Conservation (phyloP, 306 rosid species). For the Macrotyloma uniflorum region DNA sequence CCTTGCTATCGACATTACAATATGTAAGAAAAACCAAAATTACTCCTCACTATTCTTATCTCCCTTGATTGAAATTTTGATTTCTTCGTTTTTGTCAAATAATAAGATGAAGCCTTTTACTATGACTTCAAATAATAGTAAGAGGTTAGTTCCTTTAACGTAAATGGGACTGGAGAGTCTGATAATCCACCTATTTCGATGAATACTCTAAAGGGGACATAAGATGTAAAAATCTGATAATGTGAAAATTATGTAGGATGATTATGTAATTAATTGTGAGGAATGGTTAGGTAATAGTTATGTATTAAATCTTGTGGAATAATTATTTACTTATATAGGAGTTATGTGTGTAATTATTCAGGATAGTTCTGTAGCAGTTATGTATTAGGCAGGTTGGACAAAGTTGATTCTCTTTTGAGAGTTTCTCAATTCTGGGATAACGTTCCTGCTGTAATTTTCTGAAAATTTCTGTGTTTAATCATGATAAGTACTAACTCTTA, state of each 20-base stretch:
- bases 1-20: constrained; percentile 88
- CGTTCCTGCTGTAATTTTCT: neutral
- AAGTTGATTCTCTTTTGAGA: neutral
- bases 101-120: constrained; percentile 30
- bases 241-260: too few relatives aligned
- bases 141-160: constrained; percentile 21
- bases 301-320: neutral
- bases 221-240: neutral
- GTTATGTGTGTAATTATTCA: neutral
- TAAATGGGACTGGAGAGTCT: neutral
- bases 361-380: neutral
- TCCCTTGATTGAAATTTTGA: constrained; percentile 21
- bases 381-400: neutral
- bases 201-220: neutral
- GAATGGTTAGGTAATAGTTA: neutral
- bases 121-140: constrained; percentile 24
- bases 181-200: neutral
- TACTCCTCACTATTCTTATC: constrained; percentile 9
- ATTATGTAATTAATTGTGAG: neutral
- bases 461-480: neutral
- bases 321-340: neutral
- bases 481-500: neutral
- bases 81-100: constrained; percentile 10
- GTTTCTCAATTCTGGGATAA: neutral
- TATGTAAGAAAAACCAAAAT: constrained; percentile 51